Evolutionary conservation across 176 grass and related monocot species (phyloP), one percentile per base, ranked within the genome.

Genomic region (Cenchrus purpureus): DNA sequence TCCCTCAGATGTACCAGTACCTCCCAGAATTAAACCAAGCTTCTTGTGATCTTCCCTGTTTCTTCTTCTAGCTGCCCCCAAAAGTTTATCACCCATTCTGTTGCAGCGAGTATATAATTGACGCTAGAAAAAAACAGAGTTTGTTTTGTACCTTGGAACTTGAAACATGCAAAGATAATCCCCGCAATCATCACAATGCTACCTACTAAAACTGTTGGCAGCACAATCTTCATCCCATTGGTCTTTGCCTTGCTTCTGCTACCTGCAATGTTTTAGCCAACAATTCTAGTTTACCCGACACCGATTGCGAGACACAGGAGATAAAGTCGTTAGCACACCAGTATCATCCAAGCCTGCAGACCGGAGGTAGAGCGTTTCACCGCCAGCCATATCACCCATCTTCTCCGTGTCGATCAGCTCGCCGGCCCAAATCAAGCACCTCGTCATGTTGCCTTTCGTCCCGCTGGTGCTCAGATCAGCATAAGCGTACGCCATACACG

Each of bases 401-500:
- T 50, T 64, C 42, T 20, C 80, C n/a, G 80, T 82, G 46, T 91
- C 90, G 13, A 70, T 16, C 44, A 88, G 60, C 13, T 91, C 77
- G 44, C 53, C 32, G 1, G 48, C 52, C 90, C 90, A 91, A 17
- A 85, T 56, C 1, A 91, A 22, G 52, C 86, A 91, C 17, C 76
- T 65, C 44, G 44, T 32, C 45, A 10, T 14, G 15, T 34, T 20
- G 2, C 17, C 60, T 13, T 9, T 14, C 37, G 15, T 2, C 14
- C 3, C 37, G 50, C 77, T 79, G n/a, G 7, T 78, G 57, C 55
- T 78, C 72, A 79, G 60, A 0, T 79, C 46, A 1, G 60, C 77
- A 11, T 79, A 52, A 19, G 90, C 76, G 46, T 91, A 91, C 43
- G 86, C 90, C 62, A 71, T 25, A 19, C 90, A 88, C 0, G 90